A percentile compares a stretch with the other conserved stretches of the same genome.
These are phyloP conservation scores for Sungouiella thailandica DNA, from an alignment of 805 yeast genomes.

Conservation along the genomic window DNA sequence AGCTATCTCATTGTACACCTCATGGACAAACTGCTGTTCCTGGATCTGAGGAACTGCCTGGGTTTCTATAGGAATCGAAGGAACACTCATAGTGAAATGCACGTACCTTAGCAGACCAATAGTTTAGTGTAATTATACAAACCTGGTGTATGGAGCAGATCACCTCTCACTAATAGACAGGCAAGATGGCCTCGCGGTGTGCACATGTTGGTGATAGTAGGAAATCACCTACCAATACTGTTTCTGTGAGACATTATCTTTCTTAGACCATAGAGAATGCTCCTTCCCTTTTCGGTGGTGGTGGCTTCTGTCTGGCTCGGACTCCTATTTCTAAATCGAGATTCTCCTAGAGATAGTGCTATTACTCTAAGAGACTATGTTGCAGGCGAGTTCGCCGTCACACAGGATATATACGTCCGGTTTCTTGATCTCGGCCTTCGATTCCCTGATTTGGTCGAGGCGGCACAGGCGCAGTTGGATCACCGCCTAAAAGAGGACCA, in stretches of 20 bases:
- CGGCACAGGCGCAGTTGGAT: constrained; percentile 33
- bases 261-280: too few relatives aligned
- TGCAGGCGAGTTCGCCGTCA: constrained; percentile 6
- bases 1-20: constrained; percentile 91
- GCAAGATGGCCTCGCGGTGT: too few relatives aligned
- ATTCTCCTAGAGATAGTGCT: too few relatives aligned
- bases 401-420: constrained; percentile 21
- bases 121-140: too few relatives aligned
- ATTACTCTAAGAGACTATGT: not conserved
- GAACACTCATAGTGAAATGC: constrained; percentile 25
- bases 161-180: too few relatives aligned
- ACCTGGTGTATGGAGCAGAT: too few relatives aligned
- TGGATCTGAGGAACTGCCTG: constrained; percentile 44
- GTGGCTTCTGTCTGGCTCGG: constrained; percentile 6
- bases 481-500: constrained; percentile 5
- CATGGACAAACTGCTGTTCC: constrained; percentile 80
- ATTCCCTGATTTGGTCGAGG: constrained; percentile 65
- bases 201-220: too few relatives aligned
- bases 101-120: too few relatives aligned
- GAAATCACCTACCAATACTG: too few relatives aligned
- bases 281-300: constrained; percentile 2
- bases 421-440: constrained; percentile 39
- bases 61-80: constrained; percentile 24
- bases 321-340: not conserved
- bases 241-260: too few relatives aligned